phyloP scores from a whole-genome alignment of 2,329 filamentous ascomycete species.

The Huntiella moniliformis region DNA sequence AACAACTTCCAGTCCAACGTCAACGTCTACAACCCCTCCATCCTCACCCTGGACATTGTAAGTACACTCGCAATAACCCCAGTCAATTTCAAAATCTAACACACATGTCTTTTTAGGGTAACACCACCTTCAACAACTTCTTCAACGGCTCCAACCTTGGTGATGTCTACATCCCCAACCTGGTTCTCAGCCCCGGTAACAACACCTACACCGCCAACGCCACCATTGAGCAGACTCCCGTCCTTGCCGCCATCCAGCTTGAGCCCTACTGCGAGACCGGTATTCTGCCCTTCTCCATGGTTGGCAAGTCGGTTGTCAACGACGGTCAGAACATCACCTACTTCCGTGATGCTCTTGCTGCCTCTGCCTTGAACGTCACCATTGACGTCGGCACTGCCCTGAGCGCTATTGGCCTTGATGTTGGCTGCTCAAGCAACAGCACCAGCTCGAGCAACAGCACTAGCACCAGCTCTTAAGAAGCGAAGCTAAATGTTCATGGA shows the following conservation, averaged over 20 bases:
- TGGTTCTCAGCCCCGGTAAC: constrained; percentile 38
- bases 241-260: constrained; percentile 25
- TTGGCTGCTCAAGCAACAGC: constrained; percentile 11
- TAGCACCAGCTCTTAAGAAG: not conserved
- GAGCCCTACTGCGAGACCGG: constrained; percentile 34
- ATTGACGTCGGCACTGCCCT: constrained; percentile 32
- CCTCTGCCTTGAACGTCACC: constrained; percentile 30
- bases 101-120: constrained; percentile 28
- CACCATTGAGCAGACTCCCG: constrained; percentile 28
- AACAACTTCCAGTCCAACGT: constrained; percentile 41
- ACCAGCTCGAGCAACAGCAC: not conserved
- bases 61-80: constrained; percentile 16
- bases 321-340: constrained; percentile 34
- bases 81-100: not conserved
- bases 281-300: constrained; percentile 34
- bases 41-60: constrained; percentile 45
- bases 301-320: constrained; percentile 32
- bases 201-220: constrained; percentile 38
- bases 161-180: constrained; percentile 35
- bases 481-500: too few species aligned
- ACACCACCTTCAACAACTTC: constrained; percentile 41
- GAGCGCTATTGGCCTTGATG: constrained; percentile 17
- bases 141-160: constrained; percentile 34
- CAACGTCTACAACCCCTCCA: constrained; percentile 44
- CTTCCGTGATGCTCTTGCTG: constrained; percentile 34